These are phyloP conservation scores for Beauveria varroae DNA, from an alignment of 2,329 filamentous ascomycete species.

Conservation along the genomic window DNA sequence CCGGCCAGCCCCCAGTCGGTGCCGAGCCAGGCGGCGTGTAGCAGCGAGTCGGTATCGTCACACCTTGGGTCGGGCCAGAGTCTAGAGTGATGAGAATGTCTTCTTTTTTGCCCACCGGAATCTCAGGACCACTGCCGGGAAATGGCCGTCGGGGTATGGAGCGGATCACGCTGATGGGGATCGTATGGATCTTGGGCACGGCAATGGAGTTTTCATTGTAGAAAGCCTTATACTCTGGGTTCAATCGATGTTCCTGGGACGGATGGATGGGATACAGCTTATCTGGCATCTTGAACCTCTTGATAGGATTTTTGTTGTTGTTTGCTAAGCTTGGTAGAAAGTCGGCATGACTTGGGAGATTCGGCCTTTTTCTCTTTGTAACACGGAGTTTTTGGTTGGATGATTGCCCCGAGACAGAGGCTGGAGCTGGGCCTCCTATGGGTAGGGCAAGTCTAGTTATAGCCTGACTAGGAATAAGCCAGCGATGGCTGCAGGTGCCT, in stretches of 20 bases:
- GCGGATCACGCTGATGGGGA: not conserved
- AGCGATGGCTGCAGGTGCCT: not conserved
- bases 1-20: slow-evolving; percentile 37
- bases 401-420: not conserved
- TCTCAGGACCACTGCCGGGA: not conserved
- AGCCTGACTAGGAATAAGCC: not conserved
- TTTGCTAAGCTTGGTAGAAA: not conserved
- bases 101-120: not conserved
- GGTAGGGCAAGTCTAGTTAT: not conserved
- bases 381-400: not conserved
- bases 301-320: not conserved
- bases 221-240: not conserved
- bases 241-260: slow-evolving; percentile 8
- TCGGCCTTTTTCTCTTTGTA: not conserved
- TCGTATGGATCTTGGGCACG: not conserved
- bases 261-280: slow-evolving; percentile 14
- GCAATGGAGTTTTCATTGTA: not conserved
- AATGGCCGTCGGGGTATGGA: not conserved
- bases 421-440: not conserved
- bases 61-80: slow-evolving; percentile 26
- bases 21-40: slow-evolving; percentile 33
- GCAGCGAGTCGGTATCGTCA: slow-evolving; percentile 27
- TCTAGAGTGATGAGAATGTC: slow-evolving; percentile 5
- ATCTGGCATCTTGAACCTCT: slow-evolving; percentile 20
- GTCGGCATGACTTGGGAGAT: not conserved